These are phyloP conservation scores for Globisporangium splendens DNA, from an alignment of 352 stramenopile species.

Conservation along the genomic window DNA sequence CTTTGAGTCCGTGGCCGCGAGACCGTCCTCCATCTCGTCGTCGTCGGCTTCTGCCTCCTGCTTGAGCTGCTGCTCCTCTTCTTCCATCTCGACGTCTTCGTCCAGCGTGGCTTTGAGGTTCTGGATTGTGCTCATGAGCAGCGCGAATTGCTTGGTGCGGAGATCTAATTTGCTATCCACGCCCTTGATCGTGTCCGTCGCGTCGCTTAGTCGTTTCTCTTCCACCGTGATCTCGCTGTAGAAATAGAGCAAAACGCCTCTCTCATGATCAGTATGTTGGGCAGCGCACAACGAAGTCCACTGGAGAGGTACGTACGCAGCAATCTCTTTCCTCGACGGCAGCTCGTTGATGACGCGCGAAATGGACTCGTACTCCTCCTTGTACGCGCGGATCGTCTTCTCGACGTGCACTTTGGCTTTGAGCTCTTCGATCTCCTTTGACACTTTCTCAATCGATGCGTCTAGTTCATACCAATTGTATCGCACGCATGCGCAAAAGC, in stretches of 20 bases:
- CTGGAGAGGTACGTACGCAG: constrained; percentile 28
- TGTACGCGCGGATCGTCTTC: constrained; percentile 75
- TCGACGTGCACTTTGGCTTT: constrained; percentile 74
- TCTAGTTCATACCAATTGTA: constrained; percentile 24
- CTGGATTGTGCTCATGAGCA: constrained; percentile 83
- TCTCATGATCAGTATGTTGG: no score
- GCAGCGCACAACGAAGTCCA: no score
- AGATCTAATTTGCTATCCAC: constrained; percentile 67
- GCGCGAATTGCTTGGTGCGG: constrained; percentile 73
- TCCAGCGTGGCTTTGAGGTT: constrained; percentile 78
- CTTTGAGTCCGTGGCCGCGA: constrained; percentile 3
- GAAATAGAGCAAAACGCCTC: background rate
- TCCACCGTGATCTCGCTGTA: constrained; percentile 50
- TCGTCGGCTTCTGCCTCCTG: constrained; percentile 41
- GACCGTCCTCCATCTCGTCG: constrained; percentile 67
- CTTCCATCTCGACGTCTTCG: constrained; percentile 64
- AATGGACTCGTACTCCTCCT: constrained; percentile 88
- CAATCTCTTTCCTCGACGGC: constrained; percentile 57
- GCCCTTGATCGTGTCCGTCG: constrained; percentile 41
- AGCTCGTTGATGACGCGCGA: constrained; percentile 81
- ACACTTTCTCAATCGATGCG: constrained; percentile 53
- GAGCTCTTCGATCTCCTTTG: constrained; percentile 73
- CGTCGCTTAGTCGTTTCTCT: constrained; percentile 56
- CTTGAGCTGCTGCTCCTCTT: constrained; percentile 40
- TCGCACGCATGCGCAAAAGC: no score